A percentile compares a stretch with the other conserved stretches of the same genome.
These are phyloP conservation scores for barrel medic (Medicago truncatula) DNA, from an alignment of 306 rosid species.

Conservation along the genomic window DNA sequence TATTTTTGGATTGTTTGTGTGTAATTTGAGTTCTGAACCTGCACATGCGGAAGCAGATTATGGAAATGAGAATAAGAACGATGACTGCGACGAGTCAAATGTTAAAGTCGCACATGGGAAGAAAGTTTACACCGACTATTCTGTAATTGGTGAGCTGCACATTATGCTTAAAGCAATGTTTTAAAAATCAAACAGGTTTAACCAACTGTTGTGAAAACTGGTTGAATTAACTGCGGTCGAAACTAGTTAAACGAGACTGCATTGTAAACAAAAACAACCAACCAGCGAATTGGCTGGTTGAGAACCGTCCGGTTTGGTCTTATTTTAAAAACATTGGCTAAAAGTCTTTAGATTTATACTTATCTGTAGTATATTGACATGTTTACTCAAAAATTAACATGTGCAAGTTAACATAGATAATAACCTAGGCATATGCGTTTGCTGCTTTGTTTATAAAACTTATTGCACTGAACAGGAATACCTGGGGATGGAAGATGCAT, in stretches of 20 bases:
- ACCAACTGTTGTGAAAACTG: too few relatives aligned
- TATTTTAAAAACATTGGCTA: too few relatives aligned
- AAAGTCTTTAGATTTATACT: not conserved
- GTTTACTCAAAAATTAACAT: not conserved
- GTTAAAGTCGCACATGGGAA: slow-evolving; percentile 70
- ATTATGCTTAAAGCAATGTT: not conserved
- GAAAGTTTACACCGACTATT: slow-evolving; percentile 78
- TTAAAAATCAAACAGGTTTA: too few relatives aligned
- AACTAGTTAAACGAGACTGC: too few relatives aligned
- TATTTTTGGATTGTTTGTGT: slow-evolving; percentile 67
- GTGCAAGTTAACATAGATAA: not conserved
- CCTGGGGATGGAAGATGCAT: slow-evolving; percentile 98
- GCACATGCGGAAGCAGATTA: slow-evolving; percentile 60
- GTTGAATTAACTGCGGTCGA: too few relatives aligned
- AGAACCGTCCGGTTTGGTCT: too few relatives aligned
- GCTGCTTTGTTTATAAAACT: slow-evolving; percentile 35
- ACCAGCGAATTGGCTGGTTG: too few relatives aligned
- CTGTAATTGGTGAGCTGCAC: slow-evolving; percentile 75
- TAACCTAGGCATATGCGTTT: not conserved
- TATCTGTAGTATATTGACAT: not conserved
- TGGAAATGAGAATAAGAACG: slow-evolving; percentile 49
- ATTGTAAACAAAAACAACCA: too few relatives aligned
- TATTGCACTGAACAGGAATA: slow-evolving; percentile 65
- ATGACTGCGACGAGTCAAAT: slow-evolving; percentile 45
- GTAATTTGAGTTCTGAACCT: slow-evolving; percentile 67